Evolutionary conservation across 2,329 filamentous ascomycete species (phyloP).

Genomic region (Penicillium fuscoglaucum): DNA sequence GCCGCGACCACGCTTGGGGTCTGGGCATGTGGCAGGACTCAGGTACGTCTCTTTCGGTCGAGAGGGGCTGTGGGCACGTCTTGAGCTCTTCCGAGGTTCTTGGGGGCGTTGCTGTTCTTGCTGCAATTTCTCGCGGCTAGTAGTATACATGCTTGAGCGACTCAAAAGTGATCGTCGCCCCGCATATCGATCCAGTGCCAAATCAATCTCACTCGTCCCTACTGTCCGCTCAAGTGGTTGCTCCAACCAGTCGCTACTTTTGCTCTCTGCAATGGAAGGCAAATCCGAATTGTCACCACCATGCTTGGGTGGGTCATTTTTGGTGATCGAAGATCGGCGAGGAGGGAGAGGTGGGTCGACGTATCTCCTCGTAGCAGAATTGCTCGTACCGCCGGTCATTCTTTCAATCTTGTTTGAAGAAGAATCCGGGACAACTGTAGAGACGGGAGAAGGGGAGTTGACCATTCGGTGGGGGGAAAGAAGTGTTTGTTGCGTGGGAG

Average conservation of each 20-base stretch:
- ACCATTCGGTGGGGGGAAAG: slow-evolving; percentile 46
- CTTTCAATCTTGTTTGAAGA: slow-evolving; percentile 27
- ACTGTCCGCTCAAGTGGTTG: slow-evolving; percentile 33
- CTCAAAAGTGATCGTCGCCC: slow-evolving; percentile 27
- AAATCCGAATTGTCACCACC: slow-evolving; percentile 18
- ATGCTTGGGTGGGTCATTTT: slow-evolving; percentile 14
- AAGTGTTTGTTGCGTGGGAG: slow-evolving; percentile 31
- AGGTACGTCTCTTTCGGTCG: slow-evolving; percentile 29
- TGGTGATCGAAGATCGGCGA: slow-evolving; percentile 12
- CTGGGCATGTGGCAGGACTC: slow-evolving; percentile 23
- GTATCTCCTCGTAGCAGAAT: slow-evolving; percentile 27
- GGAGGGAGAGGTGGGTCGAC: slow-evolving; percentile 30
- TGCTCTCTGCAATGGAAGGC: slow-evolving; percentile 22
- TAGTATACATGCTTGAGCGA: slow-evolving; percentile 27
- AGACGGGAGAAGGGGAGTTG: slow-evolving; percentile 43
- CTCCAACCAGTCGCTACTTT: slow-evolving; percentile 26
- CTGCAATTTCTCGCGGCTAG: slow-evolving; percentile 26
- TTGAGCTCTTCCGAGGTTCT: slow-evolving; percentile 18
- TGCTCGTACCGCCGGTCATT: slow-evolving; percentile 18
- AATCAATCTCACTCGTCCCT: slow-evolving; percentile 36
- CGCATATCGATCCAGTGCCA: slow-evolving; percentile 34
- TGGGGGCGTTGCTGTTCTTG: slow-evolving; percentile 20
- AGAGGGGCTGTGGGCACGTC: slow-evolving; percentile 26
- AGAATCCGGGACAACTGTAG: slow-evolving; percentile 34
- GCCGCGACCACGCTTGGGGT: slow-evolving; percentile 15